A percentile compares a stretch with the other conserved stretches of the same genome.
These are phyloP conservation scores for Pyrus communis DNA, from an alignment of 306 rosid species.

Conservation along the genomic window DNA sequence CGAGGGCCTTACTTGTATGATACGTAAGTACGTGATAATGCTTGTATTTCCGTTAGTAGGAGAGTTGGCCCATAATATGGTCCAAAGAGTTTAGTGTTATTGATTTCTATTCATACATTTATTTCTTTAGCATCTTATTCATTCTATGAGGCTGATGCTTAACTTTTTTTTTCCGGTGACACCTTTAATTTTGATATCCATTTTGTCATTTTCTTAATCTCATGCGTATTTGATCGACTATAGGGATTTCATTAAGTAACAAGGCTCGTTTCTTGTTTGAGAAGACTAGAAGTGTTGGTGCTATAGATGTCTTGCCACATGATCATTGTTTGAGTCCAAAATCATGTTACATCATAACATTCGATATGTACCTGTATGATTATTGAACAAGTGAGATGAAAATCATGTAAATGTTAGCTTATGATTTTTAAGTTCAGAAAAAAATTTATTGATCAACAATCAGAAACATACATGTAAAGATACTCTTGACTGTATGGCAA, in stretches of 20 bases:
- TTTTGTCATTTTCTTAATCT: neutral
- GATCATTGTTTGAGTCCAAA: neutral
- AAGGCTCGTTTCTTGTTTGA: neutral
- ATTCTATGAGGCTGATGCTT: neutral
- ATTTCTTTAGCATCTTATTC: neutral
- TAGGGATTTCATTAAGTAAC: neutral
- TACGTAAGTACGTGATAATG: constrained; percentile 53
- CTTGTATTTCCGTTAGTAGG: neutral
- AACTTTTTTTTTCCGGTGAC: neutral
- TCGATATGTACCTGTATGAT: neutral
- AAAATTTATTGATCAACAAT: neutral
- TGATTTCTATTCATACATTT: neutral
- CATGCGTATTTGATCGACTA: neutral
- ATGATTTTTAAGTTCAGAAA: neutral
- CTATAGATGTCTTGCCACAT: neutral
- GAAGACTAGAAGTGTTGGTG: neutral
- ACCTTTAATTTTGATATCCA: neutral
- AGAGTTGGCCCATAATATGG: neutral
- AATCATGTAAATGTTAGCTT: neutral
- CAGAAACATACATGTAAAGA: neutral
- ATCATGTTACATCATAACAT: neutral
- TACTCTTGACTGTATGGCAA: neutral
- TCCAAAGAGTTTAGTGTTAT: neutral
- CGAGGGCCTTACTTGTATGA: constrained; percentile 78
- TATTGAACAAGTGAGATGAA: neutral